These are phyloP conservation scores for Hansfordia pulvinata DNA, from an alignment of 2,329 filamentous ascomycete species.

Conservation along the genomic window DNA sequence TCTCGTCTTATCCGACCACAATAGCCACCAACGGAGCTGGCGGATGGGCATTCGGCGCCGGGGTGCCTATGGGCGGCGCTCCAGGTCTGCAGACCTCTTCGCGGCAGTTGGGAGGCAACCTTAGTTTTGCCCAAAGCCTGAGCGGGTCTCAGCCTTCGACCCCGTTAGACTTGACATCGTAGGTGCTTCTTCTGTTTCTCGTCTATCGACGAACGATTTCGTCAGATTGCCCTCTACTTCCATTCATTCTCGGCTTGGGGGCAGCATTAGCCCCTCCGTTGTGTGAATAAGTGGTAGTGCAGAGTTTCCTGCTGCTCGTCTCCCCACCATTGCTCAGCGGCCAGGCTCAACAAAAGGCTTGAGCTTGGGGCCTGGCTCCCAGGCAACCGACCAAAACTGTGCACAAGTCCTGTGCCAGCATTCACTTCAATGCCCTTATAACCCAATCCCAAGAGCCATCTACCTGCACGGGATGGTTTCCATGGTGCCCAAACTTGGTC, in stretches of 20 bases:
- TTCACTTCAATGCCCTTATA: background rate
- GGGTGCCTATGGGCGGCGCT: constrained; percentile 41
- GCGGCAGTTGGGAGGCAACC: constrained; percentile 42
- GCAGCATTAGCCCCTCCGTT: too few species aligned
- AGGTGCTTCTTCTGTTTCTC: constrained; percentile 24
- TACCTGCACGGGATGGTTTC: too few species aligned
- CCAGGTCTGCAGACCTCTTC: constrained; percentile 37
- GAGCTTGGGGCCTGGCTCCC: too few species aligned
- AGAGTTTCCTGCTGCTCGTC: background rate
- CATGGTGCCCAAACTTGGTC: too few species aligned
- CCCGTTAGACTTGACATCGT: constrained; percentile 51
- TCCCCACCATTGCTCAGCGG: background rate
- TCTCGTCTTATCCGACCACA: constrained; percentile 4
- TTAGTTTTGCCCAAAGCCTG: constrained; percentile 55
- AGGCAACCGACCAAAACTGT: too few species aligned
- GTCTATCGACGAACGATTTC: too few species aligned
- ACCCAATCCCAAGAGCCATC: background rate
- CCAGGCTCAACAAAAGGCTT: too few species aligned
- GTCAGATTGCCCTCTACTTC: background rate
- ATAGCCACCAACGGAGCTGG: constrained; percentile 32
- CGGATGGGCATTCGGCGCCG: constrained; percentile 50
- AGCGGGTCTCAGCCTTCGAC: constrained; percentile 48
- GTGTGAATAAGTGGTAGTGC: too few species aligned
- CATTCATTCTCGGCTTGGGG: background rate
- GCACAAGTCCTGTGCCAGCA: background rate